Conservation (phyloP, 2,329 filamentous ascomycete genomes). For the Mycosphaerella sp. region DNA sequence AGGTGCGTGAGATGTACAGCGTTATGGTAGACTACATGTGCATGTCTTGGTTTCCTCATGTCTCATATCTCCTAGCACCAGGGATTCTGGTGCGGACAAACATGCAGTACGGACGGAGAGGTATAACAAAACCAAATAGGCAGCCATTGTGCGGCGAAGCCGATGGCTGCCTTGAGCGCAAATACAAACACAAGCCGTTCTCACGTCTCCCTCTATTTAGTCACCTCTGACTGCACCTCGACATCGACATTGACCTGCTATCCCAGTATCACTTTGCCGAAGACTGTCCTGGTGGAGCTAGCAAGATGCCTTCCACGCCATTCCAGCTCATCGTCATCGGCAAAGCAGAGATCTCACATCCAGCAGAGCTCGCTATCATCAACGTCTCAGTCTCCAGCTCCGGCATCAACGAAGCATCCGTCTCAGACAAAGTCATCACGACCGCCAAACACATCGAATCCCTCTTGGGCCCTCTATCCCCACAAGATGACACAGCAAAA, state of each 20-base stretch:
- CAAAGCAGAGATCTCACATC: conserved; percentile 19
- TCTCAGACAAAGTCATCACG: conserved; percentile 22
- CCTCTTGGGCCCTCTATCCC: conserved; percentile 15
- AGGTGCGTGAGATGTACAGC: too few relatives aligned
- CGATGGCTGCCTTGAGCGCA: background rate
- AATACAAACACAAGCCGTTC: background rate
- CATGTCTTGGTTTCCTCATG: too few relatives aligned
- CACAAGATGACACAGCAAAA: conserved; percentile 12
- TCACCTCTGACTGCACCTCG: background rate
- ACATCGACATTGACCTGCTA: background rate
- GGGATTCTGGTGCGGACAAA: too few relatives aligned
- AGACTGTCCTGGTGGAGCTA: background rate
- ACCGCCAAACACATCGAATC: conserved; percentile 22
- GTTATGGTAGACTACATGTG: too few relatives aligned
- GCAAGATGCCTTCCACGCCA: conserved; percentile 9
- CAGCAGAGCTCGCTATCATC: conserved; percentile 22
- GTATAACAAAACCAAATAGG: background rate
- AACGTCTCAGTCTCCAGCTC: conserved; percentile 20
- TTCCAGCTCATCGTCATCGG: conserved; percentile 21
- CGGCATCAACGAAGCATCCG: conserved; percentile 20
- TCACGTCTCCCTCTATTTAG: background rate
- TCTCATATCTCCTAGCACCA: too few relatives aligned
- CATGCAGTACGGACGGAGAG: too few relatives aligned
- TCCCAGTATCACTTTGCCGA: background rate
- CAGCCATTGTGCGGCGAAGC: background rate